Percentiles rank a stretch among this genome's conserved stretches.
phyloP scores from a whole-genome alignment of 257 asterid genomes.

The Solanum piurae region DNA sequence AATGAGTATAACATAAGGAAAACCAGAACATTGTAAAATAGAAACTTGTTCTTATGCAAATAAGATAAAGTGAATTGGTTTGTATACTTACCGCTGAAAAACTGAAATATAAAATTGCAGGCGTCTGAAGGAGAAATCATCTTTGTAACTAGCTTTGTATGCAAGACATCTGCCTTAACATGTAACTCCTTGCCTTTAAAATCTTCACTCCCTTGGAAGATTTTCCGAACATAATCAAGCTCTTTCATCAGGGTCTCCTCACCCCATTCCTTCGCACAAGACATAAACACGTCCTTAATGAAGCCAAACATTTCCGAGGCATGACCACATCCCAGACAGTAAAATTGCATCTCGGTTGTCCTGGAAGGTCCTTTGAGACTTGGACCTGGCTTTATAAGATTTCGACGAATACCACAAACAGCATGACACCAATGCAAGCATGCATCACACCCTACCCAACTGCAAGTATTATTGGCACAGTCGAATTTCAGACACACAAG shows the following conservation, averaged over 20 bases:
- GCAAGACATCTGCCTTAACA: conserved; percentile 58
- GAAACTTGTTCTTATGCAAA: neutral
- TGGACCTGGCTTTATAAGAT: conserved; percentile 69
- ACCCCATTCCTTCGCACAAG: conserved; percentile 76
- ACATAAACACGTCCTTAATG: conserved; percentile 66
- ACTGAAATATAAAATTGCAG: conserved; percentile 54
- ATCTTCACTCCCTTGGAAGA: conserved; percentile 74
- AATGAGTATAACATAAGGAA: neutral
- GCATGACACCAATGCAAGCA: conserved; percentile 97
- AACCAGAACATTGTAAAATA: neutral
- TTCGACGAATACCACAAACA: conserved; percentile 55
- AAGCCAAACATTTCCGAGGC: conserved; percentile 95
- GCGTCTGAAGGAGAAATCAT: conserved; percentile 63
- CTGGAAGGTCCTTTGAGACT: conserved; percentile 50
- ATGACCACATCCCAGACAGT: conserved; percentile 90
- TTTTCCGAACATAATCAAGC: conserved; percentile 71
- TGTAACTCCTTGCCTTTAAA: conserved; percentile 70
- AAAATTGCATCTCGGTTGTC: conserved; percentile 75
- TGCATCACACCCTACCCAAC: conserved; percentile 97
- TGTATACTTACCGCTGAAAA: conserved; percentile 61
- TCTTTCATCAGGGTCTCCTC: conserved; percentile 58
- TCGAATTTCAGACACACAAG: conserved; percentile 80
- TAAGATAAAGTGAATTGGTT: neutral
- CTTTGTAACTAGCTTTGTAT: conserved; percentile 46
- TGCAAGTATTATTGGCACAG: conserved; percentile 77